Evolutionary conservation across 148 eudicot genomes (phyloP).

Genomic region (Cornus suecica): DNA sequence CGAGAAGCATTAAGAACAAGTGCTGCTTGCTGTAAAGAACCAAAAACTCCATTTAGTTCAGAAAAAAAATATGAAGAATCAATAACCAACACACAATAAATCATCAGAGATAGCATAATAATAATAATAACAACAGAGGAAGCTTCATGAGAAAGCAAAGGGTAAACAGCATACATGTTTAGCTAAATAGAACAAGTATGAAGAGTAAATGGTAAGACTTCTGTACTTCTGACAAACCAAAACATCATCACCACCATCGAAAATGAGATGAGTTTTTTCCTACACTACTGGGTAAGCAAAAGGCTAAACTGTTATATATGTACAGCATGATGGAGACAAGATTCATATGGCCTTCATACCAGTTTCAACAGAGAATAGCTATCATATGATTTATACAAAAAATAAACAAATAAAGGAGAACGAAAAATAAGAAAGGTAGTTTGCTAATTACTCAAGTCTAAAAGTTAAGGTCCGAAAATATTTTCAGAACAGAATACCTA

Average conservation of each 20-base stretch:
- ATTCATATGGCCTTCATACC: background rate
- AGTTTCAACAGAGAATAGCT: background rate
- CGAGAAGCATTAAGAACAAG: constrained; percentile 95
- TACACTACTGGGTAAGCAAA: background rate
- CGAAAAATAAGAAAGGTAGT: background rate
- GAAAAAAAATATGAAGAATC: background rate
- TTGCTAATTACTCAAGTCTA: background rate
- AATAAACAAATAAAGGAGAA: no score
- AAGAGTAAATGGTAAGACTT: background rate
- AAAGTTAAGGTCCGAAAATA: background rate
- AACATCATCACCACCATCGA: background rate
- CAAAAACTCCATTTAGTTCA: constrained; percentile 9
- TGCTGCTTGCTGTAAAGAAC: constrained; percentile 75
- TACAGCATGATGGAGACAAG: background rate
- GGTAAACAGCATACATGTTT: background rate
- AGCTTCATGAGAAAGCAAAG: background rate
- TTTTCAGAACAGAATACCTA: background rate
- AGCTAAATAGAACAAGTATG: background rate
- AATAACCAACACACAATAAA: background rate
- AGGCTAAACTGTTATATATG: background rate
- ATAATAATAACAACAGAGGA: background rate
- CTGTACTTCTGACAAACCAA: background rate
- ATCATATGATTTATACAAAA: no score
- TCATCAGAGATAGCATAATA: background rate
- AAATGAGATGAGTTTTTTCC: background rate